These are phyloP conservation scores for Cryphonectria radicalis DNA, from an alignment of 2,329 filamentous ascomycete species.

Conservation along the genomic window DNA sequence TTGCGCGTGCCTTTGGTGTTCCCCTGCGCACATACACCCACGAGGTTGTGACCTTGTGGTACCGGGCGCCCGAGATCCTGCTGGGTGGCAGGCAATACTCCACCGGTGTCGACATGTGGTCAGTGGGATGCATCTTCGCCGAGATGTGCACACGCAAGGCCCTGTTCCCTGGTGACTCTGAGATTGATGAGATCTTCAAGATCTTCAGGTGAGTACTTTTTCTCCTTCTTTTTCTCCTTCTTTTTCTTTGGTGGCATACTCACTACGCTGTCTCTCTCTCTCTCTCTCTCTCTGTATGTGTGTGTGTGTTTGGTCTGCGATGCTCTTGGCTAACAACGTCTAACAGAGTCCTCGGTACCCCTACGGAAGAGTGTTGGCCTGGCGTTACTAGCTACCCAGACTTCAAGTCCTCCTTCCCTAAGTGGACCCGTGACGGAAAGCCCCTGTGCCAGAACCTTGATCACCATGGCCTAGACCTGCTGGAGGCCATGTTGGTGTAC, in stretches of 20 bases:
- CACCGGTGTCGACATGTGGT: constrained; percentile 95
- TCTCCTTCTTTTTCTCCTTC: not conserved
- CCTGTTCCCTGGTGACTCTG: constrained; percentile 85
- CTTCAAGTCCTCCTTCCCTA: constrained; percentile 86
- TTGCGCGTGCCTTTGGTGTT: constrained; percentile 87
- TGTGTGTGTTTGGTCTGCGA: not conserved
- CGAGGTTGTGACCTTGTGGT: constrained; percentile 91
- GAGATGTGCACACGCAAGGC: constrained; percentile 93
- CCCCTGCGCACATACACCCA: constrained; percentile 88
- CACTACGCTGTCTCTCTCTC: not conserved
- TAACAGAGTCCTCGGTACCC: constrained; percentile 73
- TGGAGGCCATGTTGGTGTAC: constrained; percentile 74
- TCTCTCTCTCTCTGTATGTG: not conserved
- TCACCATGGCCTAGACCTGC: constrained; percentile 68
- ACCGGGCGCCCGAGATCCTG: constrained; percentile 83
- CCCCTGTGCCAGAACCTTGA: constrained; percentile 73
- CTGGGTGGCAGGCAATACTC: constrained; percentile 87
- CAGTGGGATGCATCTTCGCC: constrained; percentile 85
- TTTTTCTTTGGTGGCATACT: not conserved
- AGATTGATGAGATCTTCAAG: constrained; percentile 95
- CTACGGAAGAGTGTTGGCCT: constrained; percentile 78
- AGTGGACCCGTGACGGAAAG: constrained; percentile 74
- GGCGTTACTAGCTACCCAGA: constrained; percentile 88
- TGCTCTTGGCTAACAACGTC: constrained; percentile 30
- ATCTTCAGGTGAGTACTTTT: constrained; percentile 72